Conservation (phyloP, 352 stramenopile genomes). For the Aphanomyces astaci region DNA sequence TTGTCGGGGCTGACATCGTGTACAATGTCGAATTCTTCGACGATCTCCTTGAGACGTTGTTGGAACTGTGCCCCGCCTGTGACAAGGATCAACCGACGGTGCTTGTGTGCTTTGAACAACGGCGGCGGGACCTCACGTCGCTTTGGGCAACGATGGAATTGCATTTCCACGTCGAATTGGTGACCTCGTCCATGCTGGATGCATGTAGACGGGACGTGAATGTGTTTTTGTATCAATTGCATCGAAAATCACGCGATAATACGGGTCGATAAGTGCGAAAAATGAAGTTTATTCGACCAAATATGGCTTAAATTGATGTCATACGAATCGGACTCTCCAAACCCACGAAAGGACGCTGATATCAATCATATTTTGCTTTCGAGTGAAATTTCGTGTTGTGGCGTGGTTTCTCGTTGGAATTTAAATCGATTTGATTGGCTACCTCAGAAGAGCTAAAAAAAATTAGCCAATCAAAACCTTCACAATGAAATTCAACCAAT, state of each 20-base stretch:
- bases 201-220: not conserved
- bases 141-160: not conserved
- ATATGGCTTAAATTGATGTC: no score
- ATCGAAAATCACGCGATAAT: not conserved
- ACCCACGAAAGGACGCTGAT: no score
- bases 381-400: no score
- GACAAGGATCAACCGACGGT: not conserved
- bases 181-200: conserved; percentile 1
- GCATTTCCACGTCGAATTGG: not conserved
- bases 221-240: conserved; percentile 3
- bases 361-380: no score
- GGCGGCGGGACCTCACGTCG: not conserved
- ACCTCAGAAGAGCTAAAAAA: no score
- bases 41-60: conserved; percentile 1
- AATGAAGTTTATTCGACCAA: not conserved
- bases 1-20: conserved; percentile 14
- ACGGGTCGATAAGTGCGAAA: not conserved
- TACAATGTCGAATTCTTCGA: conserved; percentile 7
- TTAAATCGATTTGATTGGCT: no score
- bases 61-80: not conserved
- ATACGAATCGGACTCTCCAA: no score
- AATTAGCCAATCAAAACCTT: no score
- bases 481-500: no score
- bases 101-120: conserved; percentile 19
- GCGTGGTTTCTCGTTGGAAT: no score